phyloP scores from a whole-genome alignment of 306 rosid genomes.

The Luffa aegyptiaca region DNA sequence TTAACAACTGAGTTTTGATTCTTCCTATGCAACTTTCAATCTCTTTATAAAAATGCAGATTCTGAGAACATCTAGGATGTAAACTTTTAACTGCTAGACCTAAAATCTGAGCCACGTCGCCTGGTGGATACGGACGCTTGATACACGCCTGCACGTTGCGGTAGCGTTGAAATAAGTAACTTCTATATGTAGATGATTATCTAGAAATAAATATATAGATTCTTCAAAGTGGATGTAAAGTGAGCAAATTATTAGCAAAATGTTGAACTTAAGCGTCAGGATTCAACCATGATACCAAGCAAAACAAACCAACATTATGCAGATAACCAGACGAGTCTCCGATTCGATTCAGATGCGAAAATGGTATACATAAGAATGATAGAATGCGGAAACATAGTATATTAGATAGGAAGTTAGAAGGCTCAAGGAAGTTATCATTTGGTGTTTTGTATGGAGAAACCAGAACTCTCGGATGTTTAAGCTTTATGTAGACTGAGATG shows the following conservation, averaged over 20 bases:
- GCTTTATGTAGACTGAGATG: neutral
- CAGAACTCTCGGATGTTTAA: neutral
- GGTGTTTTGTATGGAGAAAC: neutral
- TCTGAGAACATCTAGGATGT: conserved; percentile 60
- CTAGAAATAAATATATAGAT: neutral
- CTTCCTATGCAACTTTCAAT: conserved; percentile 91
- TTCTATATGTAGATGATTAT: neutral
- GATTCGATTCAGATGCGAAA: neutral
- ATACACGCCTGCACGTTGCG: conserved; percentile 63
- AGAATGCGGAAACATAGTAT: neutral
- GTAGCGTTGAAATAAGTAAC: neutral
- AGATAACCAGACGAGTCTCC: neutral
- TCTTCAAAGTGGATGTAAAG: neutral
- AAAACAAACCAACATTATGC: neutral
- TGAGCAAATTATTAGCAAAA: neutral
- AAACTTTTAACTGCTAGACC: conserved; percentile 70
- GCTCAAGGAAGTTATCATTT: neutral
- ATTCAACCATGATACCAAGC: neutral
- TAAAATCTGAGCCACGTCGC: conserved; percentile 73
- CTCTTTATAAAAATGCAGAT: conserved; percentile 75
- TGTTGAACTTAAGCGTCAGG: neutral
- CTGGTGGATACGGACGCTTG: conserved; percentile 83
- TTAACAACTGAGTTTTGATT: conserved; percentile 84
- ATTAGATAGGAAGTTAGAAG: neutral
- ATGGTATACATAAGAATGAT: neutral